Evolutionary conservation across 1,139 yeast genomes (phyloP), one percentile per base, ranked within the genome.

Genomic region (Pichia kudriavzevii): DNA sequence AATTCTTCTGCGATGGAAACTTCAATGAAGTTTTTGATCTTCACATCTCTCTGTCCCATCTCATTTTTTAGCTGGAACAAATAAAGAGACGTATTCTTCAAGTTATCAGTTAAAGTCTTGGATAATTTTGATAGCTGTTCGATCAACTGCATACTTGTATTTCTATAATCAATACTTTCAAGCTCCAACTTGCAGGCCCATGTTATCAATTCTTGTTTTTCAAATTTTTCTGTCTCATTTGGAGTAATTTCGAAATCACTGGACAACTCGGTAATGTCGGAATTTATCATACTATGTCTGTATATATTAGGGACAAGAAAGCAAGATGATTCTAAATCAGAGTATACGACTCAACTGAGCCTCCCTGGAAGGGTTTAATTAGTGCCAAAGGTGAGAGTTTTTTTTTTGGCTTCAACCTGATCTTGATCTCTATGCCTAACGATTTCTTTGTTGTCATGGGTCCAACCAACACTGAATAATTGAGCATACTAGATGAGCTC

Each of bases 171-270:
- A 2, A 62, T 52, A n/a, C 64, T 55, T 41, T 68, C 72, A 32
- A 67, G 39, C 42, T 68, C 74, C 16, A 68, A 45, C 26, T 61
- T 58, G 7, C 66, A 59, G 0, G 72, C 72, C 72, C 72, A 67
- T 40, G 58, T 48, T 4, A 66, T 45, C 23, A 67, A 50, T 17
- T 49, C 49, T 11, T 45, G 43, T 19, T 44, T 47, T 26, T 50
- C 42, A 19, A 36, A 38, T 2, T 26, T 28, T 16, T 34, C 34
- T 2, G 30, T 28, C n/a, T 39, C 40, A 4, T 26, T 26, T 3
- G 32, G 28, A 4, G 31, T 28, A 2, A 27, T 8, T 19, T 39
- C 42, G 19, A 32, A 21, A 5, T 39, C 42, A 19, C 42, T 39
- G 3, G 42, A 39, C 9, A 39, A 9, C 12, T 36, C 40, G 4